Percentiles rank a stretch among this genome's conserved stretches.
Conservation (phyloP, 148 eudicot species). For the Linanthus parryae region DNA sequence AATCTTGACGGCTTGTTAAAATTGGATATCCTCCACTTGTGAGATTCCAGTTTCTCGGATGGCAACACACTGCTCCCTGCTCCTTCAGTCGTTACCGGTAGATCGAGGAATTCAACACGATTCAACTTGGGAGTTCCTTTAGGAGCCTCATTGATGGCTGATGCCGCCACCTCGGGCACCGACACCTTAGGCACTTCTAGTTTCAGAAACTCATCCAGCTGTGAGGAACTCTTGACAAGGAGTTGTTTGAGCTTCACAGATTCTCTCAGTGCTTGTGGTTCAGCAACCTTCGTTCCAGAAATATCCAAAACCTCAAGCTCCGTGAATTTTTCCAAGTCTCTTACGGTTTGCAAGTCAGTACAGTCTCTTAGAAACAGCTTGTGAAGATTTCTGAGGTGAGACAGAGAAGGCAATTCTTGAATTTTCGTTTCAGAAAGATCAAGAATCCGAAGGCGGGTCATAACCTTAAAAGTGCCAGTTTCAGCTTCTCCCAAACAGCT, state of each 20-base stretch:
- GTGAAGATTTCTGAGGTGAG: constrained; percentile 15
- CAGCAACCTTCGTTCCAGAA: constrained; percentile 10
- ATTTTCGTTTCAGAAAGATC: constrained; percentile 19
- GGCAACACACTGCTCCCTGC: too few relatives aligned
- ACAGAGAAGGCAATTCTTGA: constrained; percentile 15
- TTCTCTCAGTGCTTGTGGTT: not conserved
- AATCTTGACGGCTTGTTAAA: too few relatives aligned
- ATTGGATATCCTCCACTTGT: too few relatives aligned
- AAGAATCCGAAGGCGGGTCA: constrained; percentile 11
- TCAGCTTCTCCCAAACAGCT: not conserved
- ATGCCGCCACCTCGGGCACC: too few relatives aligned
- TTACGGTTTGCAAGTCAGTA: not conserved
- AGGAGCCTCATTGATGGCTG: too few relatives aligned
- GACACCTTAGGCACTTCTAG: too few relatives aligned
- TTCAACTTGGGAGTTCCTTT: too few relatives aligned
- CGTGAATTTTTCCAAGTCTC: not conserved
- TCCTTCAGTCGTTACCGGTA: too few relatives aligned
- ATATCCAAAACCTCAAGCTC: constrained; percentile 20
- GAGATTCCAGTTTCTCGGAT: too few relatives aligned
- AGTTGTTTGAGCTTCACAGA: constrained; percentile 7
- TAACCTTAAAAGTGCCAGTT: constrained; percentile 7
- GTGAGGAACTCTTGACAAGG: too few relatives aligned
- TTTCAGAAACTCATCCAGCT: too few relatives aligned
- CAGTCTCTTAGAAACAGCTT: constrained; percentile 14
- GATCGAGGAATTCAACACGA: too few relatives aligned